Conservation (phyloP, 495 filamentous ascomycete species). For the Polyplosphaeria fusca region DNA sequence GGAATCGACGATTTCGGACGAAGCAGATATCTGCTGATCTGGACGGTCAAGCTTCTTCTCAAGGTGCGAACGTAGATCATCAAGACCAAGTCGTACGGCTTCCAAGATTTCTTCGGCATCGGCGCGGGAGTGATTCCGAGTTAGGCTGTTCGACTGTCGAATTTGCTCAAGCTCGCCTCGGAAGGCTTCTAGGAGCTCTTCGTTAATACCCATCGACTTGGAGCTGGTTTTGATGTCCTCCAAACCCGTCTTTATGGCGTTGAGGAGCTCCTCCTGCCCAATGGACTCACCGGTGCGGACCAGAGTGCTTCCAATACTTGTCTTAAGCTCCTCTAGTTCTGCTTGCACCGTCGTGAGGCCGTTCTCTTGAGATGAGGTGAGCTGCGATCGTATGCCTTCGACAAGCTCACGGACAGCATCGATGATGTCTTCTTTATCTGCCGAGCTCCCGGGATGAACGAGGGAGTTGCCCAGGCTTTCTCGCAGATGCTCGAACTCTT, state of each 20-base stretch:
- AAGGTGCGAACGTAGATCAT: conserved; percentile 65
- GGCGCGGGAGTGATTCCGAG: conserved; percentile 29
- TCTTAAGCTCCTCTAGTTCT: conserved; percentile 39
- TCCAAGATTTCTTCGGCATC: conserved; percentile 47
- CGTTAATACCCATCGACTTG: conserved; percentile 28
- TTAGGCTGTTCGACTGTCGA: conserved; percentile 34
- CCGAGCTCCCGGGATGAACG: conserved; percentile 49
- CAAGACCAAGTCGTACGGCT: conserved; percentile 66
- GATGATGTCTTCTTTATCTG: conserved; percentile 60
- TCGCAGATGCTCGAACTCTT: conserved; percentile 64
- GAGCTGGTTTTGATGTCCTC: conserved; percentile 36
- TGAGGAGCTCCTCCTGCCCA: conserved; percentile 55
- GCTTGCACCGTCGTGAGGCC: conserved; percentile 35
- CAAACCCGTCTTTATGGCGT: conserved; percentile 33
- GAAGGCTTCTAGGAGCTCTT: conserved; percentile 47
- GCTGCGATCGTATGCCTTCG: conserved; percentile 40
- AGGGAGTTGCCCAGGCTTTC: conserved; percentile 68
- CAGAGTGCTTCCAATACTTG: conserved; percentile 34
- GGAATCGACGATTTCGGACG: conserved; percentile 74
- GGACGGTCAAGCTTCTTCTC: conserved; percentile 53
- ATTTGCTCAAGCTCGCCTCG: conserved; percentile 44
- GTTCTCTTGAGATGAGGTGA: conserved; percentile 34
- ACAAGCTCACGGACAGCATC: conserved; percentile 42
- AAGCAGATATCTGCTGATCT: conserved; percentile 58
- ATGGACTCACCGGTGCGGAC: conserved; percentile 34